These are phyloP conservation scores for Verticillium isaacii DNA, from an alignment of 2,329 filamentous ascomycete species.

Conservation along the genomic window DNA sequence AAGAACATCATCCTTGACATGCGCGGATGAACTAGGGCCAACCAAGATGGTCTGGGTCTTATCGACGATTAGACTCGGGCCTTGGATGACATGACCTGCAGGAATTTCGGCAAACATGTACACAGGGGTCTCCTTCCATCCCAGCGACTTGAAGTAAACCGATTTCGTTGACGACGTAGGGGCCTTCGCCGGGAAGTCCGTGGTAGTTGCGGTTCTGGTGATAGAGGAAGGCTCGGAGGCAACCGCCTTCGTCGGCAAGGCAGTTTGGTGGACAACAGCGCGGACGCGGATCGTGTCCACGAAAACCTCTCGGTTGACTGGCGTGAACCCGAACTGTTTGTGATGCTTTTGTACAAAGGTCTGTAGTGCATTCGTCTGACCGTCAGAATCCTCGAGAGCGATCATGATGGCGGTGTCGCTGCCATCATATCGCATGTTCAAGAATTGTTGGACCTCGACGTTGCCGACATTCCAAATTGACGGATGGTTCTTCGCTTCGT, in stretches of 20 bases:
- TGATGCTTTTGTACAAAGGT: slow-evolving; percentile 30
- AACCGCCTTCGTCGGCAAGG: slow-evolving; percentile 2
- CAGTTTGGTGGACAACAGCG: slow-evolving; percentile 21
- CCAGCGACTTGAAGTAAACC: slow-evolving; percentile 13
- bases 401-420: slow-evolving; percentile 39
- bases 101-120: slow-evolving; percentile 61
- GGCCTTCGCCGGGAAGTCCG: neutral
- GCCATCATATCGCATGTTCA: slow-evolving; percentile 40
- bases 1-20: slow-evolving; percentile 42
- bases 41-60: slow-evolving; percentile 69
- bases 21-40: slow-evolving; percentile 47
- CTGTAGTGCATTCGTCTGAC: slow-evolving; percentile 24
- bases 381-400: neutral
- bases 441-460: slow-evolving; percentile 35
- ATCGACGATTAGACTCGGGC: slow-evolving; percentile 65
- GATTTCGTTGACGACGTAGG: slow-evolving; percentile 5
- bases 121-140: slow-evolving; percentile 51
- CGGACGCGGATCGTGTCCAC: slow-evolving; percentile 39
- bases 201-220: no score
- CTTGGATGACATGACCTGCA: slow-evolving; percentile 55
- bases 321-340: slow-evolving; percentile 35
- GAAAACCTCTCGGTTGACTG: slow-evolving; percentile 29
- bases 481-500: slow-evolving; percentile 20
- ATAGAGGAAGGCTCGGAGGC: no score
- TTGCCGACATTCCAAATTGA: slow-evolving; percentile 23